A percentile compares a stretch with the other conserved stretches of the same genome.
These are phyloP conservation scores for Trametes polyzona DNA, from an alignment of 1,284 basidiomycete genomes.

Conservation along the genomic window DNA sequence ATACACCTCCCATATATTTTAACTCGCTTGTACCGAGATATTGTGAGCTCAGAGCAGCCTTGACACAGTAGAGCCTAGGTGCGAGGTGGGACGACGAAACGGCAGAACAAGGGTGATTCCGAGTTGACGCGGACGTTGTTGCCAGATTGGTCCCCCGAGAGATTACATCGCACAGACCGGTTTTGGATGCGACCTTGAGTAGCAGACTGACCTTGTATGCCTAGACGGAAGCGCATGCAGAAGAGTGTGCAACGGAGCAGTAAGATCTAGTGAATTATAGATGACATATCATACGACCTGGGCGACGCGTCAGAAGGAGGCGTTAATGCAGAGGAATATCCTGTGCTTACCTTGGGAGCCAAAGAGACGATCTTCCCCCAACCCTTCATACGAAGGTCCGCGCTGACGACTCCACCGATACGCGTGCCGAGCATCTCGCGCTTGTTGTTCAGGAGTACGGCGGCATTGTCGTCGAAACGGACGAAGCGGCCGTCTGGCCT, in stretches of 20 bases:
- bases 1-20: too few relatives aligned
- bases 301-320: neutral
- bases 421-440: conserved; percentile 96
- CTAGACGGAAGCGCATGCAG: too few relatives aligned
- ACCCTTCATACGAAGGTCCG: conserved; percentile 88
- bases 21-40: too few relatives aligned
- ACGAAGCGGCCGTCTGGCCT: conserved; percentile 88
- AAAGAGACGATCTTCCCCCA: conserved; percentile 95
- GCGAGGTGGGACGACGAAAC: too few relatives aligned
- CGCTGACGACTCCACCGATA: conserved; percentile 92
- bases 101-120: too few relatives aligned
- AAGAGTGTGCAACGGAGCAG: neutral
- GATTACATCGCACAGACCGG: too few relatives aligned
- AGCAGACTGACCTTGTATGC: too few relatives aligned
- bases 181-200: too few relatives aligned
- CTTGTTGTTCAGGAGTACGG: conserved; percentile 95
- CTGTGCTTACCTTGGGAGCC: conserved; percentile 80
- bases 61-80: too few relatives aligned
- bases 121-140: too few relatives aligned
- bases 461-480: conserved; percentile 98
- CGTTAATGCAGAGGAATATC: neutral
- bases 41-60: too few relatives aligned
- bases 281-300: conserved; percentile 21
- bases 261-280: conserved; percentile 12
- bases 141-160: too few relatives aligned